These are phyloP conservation scores for Graphilbum fragrans DNA, from an alignment of 2,329 filamentous ascomycete species.

Conservation along the genomic window DNA sequence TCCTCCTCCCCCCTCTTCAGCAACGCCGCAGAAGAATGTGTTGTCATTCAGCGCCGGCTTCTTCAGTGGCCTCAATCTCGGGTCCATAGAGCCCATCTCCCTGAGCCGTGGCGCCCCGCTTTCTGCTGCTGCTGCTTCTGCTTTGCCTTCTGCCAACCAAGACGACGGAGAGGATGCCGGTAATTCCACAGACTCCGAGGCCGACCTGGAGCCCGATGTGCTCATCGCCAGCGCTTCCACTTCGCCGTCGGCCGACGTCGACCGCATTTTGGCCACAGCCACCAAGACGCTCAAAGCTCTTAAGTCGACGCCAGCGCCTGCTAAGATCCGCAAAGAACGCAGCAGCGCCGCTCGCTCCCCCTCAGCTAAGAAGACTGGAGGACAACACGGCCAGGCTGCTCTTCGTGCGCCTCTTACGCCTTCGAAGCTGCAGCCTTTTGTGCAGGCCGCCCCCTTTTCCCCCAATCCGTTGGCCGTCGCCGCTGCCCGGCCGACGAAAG, in stretches of 20 bases:
- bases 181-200: not conserved
- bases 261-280: not conserved
- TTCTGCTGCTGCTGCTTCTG: not conserved
- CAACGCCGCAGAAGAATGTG: not conserved
- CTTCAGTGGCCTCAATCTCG: conserved; percentile 6
- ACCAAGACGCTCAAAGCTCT: not conserved
- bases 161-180: not conserved
- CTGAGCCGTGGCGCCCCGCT: not conserved
- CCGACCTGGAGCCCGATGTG: not conserved
- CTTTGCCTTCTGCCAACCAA: conserved; percentile 2
- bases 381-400: no score
- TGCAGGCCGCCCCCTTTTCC: no score
- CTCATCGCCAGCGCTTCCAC: conserved; percentile 4
- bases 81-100: not conserved
- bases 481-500: no score
- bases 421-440: no score
- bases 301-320: no score
- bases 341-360: no score
- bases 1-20: not conserved
- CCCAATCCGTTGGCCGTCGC: no score
- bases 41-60: conserved; percentile 1
- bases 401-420: no score
- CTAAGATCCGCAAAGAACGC: no score
- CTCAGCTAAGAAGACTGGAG: no score
- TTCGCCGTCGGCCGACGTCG: conserved; percentile 1